phyloP scores from a whole-genome alignment of 805 yeast genomes.

The Starmerella davenportii region DNA sequence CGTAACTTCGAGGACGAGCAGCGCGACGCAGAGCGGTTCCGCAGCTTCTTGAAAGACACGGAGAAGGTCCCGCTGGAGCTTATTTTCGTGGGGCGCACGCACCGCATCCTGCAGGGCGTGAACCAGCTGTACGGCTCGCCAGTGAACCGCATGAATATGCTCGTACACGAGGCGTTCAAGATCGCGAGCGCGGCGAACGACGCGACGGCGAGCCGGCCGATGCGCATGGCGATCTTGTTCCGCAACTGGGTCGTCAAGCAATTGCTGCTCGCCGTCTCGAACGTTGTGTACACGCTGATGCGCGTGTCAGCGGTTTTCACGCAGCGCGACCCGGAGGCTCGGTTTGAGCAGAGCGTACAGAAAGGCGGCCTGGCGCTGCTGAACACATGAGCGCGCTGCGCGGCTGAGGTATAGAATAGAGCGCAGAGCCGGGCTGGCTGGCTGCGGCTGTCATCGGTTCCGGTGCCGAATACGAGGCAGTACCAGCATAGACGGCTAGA shows the following conservation, averaged over 20 bases:
- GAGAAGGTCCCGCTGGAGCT: constrained; percentile 49
- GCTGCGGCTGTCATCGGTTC: too few species aligned
- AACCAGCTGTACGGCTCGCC: constrained; percentile 54
- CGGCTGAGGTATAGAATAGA: too few species aligned
- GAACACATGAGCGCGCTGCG: neutral
- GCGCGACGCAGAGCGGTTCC: constrained; percentile 31
- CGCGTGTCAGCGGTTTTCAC: constrained; percentile 7
- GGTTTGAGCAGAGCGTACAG: constrained; percentile 10
- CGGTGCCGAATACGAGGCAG: too few species aligned
- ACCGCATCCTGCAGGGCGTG: constrained; percentile 57
- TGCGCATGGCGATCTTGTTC: neutral
- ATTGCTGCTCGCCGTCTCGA: constrained; percentile 8
- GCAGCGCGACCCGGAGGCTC: constrained; percentile 11
- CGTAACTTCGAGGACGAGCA: constrained; percentile 31
- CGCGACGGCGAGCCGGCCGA: constrained; percentile 2
- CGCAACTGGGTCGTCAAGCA: constrained; percentile 10
- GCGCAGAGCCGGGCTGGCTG: too few species aligned
- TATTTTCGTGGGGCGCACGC: constrained; percentile 47
- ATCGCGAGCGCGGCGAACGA: constrained; percentile 1
- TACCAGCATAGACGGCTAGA: too few species aligned
- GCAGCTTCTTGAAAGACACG: constrained; percentile 40
- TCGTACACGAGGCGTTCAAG: constrained; percentile 37
- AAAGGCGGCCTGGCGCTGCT: constrained; percentile 5
- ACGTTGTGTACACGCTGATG: constrained; percentile 4
- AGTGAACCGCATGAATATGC: constrained; percentile 47